Conservation (phyloP, 2,329 filamentous ascomycete genomes). For the Colletotrichum viniferum region DNA sequence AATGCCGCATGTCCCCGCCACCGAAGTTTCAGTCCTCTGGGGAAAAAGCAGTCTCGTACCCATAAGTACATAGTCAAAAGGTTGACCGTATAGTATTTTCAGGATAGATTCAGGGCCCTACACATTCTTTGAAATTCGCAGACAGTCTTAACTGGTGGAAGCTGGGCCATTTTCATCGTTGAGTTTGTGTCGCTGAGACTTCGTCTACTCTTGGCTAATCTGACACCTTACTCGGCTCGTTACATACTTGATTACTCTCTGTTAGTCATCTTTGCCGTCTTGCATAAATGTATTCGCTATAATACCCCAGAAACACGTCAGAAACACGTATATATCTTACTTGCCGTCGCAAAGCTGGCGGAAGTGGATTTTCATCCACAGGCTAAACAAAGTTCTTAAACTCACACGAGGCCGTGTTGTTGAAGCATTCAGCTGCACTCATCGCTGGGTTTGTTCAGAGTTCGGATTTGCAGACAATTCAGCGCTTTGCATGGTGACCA, state of each 20-base stretch:
- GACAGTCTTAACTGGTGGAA: neutral
- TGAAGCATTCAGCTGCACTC: neutral
- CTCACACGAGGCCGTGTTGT: fast-evolving
- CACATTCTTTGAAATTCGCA: neutral
- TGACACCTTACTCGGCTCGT: neutral
- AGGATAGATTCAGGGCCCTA: fast-evolving
- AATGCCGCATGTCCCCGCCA: no score
- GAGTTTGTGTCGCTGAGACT: neutral
- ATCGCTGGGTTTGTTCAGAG: neutral
- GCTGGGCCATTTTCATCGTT: fast-evolving
- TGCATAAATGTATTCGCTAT: fast-evolving
- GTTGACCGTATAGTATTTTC: no score
- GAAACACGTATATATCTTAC: fast-evolving
- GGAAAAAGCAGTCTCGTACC: no score
- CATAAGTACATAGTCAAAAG: no score
- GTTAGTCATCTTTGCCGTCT: fast-evolving
- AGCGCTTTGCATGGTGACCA: fast-evolving
- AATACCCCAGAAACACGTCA: fast-evolving
- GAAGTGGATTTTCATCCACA: neutral
- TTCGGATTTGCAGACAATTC: neutral
- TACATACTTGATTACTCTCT: neutral
- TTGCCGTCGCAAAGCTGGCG: neutral
- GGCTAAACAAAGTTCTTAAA: neutral
- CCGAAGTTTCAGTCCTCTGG: no score
- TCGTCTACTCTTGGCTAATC: neutral